These are phyloP conservation scores for Hydnum rufescens DNA, from an alignment of 768 basidiomycete species.

Conservation along the genomic window DNA sequence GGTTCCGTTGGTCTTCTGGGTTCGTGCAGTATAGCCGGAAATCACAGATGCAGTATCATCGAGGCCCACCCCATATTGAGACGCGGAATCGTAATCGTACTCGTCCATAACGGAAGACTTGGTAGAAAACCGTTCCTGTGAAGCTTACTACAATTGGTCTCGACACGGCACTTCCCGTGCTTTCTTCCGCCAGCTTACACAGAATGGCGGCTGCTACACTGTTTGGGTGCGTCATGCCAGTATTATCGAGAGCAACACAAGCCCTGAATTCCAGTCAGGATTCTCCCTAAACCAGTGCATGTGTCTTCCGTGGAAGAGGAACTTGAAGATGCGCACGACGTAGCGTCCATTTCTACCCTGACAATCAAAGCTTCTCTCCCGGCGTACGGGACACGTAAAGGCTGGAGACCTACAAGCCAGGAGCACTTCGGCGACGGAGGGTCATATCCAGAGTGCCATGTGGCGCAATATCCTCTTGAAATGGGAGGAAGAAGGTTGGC, in stretches of 20 bases:
- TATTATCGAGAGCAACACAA: not conserved
- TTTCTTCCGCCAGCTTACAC: not conserved
- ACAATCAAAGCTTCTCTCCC: slow-evolving; percentile 31
- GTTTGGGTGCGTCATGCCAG: not conserved
- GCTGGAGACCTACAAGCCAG: slow-evolving; percentile 68
- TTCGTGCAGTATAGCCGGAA: slow-evolving; percentile 14
- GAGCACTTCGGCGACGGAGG: slow-evolving; percentile 85
- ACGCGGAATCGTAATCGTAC: slow-evolving; percentile 11
- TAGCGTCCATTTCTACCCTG: slow-evolving; percentile 17
- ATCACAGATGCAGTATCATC: slow-evolving; percentile 15
- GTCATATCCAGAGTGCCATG: slow-evolving; percentile 84
- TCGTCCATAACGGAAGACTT: slow-evolving; percentile 1
- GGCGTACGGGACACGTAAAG: slow-evolving; percentile 64
- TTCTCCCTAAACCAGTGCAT: slow-evolving; percentile 48
- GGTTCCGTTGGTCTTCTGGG: slow-evolving; percentile 5
- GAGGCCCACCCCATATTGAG: slow-evolving; percentile 13
- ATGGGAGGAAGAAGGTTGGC: slow-evolving; percentile 86
- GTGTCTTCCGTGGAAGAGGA: slow-evolving; percentile 35
- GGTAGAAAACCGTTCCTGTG: not conserved
- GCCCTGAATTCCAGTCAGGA: slow-evolving; percentile 19
- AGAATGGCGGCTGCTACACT: not conserved
- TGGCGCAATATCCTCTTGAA: slow-evolving; percentile 91
- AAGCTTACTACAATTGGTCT: too few relatives aligned
- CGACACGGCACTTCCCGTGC: not conserved
- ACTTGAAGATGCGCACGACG: slow-evolving; percentile 26